A percentile compares a stretch with the other conserved stretches of the same genome.
Conservation (phyloP, 2,329 filamentous ascomycete species). For the Ophiostoma quercus region DNA sequence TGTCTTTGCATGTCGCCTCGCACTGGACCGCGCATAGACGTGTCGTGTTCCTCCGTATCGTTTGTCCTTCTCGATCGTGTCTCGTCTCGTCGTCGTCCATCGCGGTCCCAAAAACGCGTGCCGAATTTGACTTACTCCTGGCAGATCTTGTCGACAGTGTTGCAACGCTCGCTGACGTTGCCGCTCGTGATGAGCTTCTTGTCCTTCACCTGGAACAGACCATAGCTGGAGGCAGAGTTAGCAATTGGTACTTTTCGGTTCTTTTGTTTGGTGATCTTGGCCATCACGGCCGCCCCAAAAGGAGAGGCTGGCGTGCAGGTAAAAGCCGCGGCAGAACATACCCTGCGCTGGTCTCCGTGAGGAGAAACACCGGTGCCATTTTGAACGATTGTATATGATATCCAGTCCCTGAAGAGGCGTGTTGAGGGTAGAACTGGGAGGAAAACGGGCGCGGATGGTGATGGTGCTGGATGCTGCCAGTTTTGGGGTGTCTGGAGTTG, state of each 20-base stretch:
- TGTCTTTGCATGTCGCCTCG: not conserved
- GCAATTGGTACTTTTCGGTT: constrained; percentile 21
- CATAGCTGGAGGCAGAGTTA: constrained; percentile 63
- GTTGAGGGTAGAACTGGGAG: constrained; percentile 21
- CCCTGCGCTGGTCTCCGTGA: constrained; percentile 86
- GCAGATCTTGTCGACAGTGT: constrained; percentile 76
- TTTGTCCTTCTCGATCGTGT: not conserved
- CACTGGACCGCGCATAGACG: not conserved
- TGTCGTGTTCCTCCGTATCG: not conserved
- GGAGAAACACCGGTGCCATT: constrained; percentile 80
- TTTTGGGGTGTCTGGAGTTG: constrained; percentile 9
- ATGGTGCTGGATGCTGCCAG: constrained; percentile 18
- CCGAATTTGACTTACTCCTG: constrained; percentile 61
- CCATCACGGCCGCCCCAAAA: not conserved
- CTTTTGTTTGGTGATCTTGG: not conserved
- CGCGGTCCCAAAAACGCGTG: not conserved
- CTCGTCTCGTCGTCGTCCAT: constrained; percentile 1
- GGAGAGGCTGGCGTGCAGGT: constrained; percentile 13
- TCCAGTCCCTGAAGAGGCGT: constrained; percentile 9
- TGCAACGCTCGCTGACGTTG: constrained; percentile 64
- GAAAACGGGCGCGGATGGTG: not conserved
- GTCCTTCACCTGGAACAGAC: constrained; percentile 96
- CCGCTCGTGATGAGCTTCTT: constrained; percentile 95
- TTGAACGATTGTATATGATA: constrained; percentile 32
- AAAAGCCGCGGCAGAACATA: constrained; percentile 38